A percentile compares a stretch with the other conserved stretches of the same genome.
phyloP scores from a whole-genome alignment of 768 basidiomycete genomes.

The Auricularia cornea region DNA sequence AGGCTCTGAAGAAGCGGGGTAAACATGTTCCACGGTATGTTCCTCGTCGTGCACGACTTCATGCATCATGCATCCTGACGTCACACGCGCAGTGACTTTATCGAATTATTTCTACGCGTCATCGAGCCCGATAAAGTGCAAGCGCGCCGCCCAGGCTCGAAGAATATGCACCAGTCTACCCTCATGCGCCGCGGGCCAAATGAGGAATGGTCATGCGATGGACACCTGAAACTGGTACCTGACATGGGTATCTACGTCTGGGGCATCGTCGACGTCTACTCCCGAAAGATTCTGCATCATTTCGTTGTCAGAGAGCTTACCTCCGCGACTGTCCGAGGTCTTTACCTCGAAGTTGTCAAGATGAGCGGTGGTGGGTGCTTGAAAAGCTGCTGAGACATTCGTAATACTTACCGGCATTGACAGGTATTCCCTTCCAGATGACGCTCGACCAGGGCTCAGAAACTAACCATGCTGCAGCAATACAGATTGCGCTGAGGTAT shows the following conservation, averaged over 20 bases:
- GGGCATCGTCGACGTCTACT: not conserved
- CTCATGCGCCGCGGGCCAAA: not conserved
- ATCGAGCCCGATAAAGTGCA: not conserved
- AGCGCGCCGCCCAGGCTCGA: not conserved
- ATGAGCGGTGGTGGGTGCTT: not conserved
- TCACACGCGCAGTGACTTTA: not conserved
- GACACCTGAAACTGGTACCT: not conserved
- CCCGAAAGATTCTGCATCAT: not conserved
- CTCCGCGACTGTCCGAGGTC: not conserved
- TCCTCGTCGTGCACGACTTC: not conserved
- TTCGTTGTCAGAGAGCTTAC: not conserved
- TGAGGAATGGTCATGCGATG: not conserved
- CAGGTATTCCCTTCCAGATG: not conserved
- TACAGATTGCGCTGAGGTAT: too few species aligned
- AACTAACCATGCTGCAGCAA: not conserved
- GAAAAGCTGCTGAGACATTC: not conserved
- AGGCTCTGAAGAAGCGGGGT: not conserved
- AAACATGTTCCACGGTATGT: not conserved
- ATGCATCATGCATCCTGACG: not conserved
- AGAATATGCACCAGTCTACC: not conserved
- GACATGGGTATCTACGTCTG: not conserved
- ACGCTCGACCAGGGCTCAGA: not conserved
- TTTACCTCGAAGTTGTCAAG: not conserved
- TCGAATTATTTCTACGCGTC: not conserved
- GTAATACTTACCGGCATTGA: not conserved